Evolutionary conservation across 2,329 filamentous ascomycete genomes (phyloP), one percentile per base, ranked within the genome.

Genomic region (Neoarthrinium moseri): DNA sequence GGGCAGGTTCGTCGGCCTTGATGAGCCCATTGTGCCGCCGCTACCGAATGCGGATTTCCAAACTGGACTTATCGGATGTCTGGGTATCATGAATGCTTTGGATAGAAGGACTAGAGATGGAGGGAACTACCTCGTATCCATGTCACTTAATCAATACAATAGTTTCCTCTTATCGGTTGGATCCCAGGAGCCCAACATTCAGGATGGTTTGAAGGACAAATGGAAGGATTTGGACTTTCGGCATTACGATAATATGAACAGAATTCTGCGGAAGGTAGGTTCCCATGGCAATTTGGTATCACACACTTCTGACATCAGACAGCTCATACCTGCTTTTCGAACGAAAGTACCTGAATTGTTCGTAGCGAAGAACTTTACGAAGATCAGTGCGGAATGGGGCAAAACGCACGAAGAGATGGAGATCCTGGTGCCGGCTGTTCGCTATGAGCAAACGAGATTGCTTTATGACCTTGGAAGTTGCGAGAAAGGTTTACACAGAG

Each of bases 231-330:
- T 62, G 54, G 49, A 49, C 24, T 52, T 52, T 18, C 45, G 59
- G 11, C 50, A 61, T 13, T 63, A 62, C 27, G 60, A 63, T 37
- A 59, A 63, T 42, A 49, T 63, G 46, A 59, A 62, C 42, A 51
- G 60, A 22, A 59, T 62, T 41, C 51, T 60, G 53, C 53, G 54
- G 17, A 51, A 60, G 46, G 59, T 62, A 41, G 51, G 59, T 55
- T 13, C n/a, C 32, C 21, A 30, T 15, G 1, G 4, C 20, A 6
- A 13, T 26, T 5, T 8, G n/a, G 2, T 22, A 7, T n/a, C 24
- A 6, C 5, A 5, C 18, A 6, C 32, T 29, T 17, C 24, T 45
- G 13, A 43, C 18, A 27, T 27, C 11, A 3, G 10, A 4, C 10
- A 47, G 48, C 30, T 50, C 15, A 29, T 27, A 2, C 39, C 36